Evolutionary conservation across 257 asterid genomes (phyloP), one percentile per base, ranked within the genome.

Genomic region (Jacaranda copaia): DNA sequence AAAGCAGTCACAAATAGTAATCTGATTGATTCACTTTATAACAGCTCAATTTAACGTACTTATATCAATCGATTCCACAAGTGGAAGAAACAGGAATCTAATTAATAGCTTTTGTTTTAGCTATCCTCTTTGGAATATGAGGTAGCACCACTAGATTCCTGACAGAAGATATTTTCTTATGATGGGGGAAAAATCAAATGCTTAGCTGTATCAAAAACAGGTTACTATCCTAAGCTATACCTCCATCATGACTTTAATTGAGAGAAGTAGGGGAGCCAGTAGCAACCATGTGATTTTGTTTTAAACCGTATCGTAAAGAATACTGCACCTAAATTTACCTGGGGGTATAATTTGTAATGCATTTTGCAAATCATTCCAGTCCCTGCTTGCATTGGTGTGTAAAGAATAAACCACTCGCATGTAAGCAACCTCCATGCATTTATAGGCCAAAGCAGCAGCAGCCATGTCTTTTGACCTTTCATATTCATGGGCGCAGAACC

Each of bases 401-500:
- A 93, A 87, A 53, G 86, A 84, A 88, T 91, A 96, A 75, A 96
- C 83, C 70, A 91, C 98, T 57, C 97, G 90, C 95, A 91, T 77
- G 84, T 91, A 88, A 14, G 99, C 98, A 1, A 93, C 93, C 88
- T 93, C 99, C 89, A 83, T 77, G 82, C 97, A 96, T 81, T 96
- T 96, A 81, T 93, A 93, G 78, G 99, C 97, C 87, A 96, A 85
- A 77, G 99, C 91, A 73, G 98, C 97, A 81, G 96, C 86, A 83
- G 93, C 97, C 94, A 90, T 84, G 82, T 96, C 98, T 82, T 90
- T 90, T 51, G 89, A 85, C 79, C 85, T 93, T 80, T 96, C 99
- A 70, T 89, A 96, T 84, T 96, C 98, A 87, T 84, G 96, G 66
- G 97, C 98, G 78, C 97, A 94, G 87, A 88, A 93, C 84, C 99